Conservation (phyloP, 192 early-diverging fungal species). For the Podila verticillata region DNA sequence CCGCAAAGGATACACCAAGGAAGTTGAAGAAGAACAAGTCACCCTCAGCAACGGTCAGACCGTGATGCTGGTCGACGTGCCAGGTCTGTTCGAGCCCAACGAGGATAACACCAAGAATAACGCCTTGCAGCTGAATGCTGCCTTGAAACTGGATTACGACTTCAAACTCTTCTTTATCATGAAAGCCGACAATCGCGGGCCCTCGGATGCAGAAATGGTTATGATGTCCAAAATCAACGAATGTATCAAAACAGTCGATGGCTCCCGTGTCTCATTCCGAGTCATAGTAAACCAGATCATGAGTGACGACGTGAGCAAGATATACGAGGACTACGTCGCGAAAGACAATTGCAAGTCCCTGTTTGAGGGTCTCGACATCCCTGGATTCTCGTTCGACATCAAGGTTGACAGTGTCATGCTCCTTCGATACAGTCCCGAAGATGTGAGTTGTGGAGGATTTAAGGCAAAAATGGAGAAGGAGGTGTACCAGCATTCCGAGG, state of each 20-base stretch:
- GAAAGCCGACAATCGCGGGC: background rate
- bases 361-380: background rate
- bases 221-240: constrained; percentile 21
- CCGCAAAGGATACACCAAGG: background rate
- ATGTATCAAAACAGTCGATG: background rate
- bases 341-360: background rate
- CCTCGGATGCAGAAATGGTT: background rate
- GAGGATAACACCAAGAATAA: constrained; percentile 1
- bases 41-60: background rate
- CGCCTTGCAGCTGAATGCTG: background rate
- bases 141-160: constrained; percentile 4
- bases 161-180: constrained; percentile 23
- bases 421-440: background rate
- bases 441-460: background rate
- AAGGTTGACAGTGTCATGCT: background rate
- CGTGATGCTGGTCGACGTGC: constrained; percentile 8
- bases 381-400: constrained; percentile 7
- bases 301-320: background rate
- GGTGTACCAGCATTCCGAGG: no score
- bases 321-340: background rate
- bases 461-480: background rate
- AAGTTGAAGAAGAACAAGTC: background rate
- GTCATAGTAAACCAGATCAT: constrained; percentile 4
- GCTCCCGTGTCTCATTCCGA: background rate
- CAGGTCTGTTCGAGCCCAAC: constrained; percentile 13